Percentiles rank a stretch among this genome's conserved stretches.
These are phyloP conservation scores for Tricharina praecox DNA, from an alignment of 495 filamentous ascomycete genomes.

Conservation along the genomic window DNA sequence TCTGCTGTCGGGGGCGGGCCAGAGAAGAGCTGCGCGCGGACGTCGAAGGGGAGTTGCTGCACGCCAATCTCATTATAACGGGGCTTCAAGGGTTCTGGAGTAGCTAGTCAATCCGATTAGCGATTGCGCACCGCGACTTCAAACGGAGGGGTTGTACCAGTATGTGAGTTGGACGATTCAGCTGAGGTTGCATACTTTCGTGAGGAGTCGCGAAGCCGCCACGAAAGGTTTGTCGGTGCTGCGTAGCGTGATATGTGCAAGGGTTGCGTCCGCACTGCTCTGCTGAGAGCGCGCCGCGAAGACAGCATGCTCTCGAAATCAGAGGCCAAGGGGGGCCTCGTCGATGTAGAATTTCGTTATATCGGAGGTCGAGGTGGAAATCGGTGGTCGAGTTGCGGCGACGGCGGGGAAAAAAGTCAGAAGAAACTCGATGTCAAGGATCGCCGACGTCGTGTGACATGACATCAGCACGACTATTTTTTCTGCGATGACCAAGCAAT, in stretches of 20 bases:
- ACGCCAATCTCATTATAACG: constrained; percentile 87
- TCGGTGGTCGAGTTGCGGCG: neutral
- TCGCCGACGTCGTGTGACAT: neutral
- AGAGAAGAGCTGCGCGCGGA: constrained; percentile 74
- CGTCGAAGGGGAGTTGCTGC: constrained; percentile 69
- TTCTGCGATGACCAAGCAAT: no score
- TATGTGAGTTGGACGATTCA: neutral
- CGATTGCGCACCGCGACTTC: neutral
- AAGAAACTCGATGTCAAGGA: constrained; percentile 1
- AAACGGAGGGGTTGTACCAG: neutral
- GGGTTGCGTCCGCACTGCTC: neutral
- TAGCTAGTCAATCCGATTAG: neutral
- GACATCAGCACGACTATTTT: no score
- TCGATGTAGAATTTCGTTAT: neutral
- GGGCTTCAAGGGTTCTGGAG: constrained; percentile 39
- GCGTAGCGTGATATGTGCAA: neutral
- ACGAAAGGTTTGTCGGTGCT: neutral
- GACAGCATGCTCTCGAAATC: constrained; percentile 4
- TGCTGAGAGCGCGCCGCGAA: neutral
- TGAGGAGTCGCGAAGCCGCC: neutral
- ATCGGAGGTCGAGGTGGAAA: neutral
- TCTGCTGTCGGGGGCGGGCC: constrained; percentile 31
- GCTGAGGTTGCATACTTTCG: neutral
- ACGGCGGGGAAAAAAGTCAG: neutral
- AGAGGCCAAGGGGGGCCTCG: no score